A percentile compares a stretch with the other conserved stretches of the same genome.
These are phyloP conservation scores for Tetrapisispora fleetii DNA, from an alignment of 805 yeast genomes.

Conservation along the genomic window DNA sequence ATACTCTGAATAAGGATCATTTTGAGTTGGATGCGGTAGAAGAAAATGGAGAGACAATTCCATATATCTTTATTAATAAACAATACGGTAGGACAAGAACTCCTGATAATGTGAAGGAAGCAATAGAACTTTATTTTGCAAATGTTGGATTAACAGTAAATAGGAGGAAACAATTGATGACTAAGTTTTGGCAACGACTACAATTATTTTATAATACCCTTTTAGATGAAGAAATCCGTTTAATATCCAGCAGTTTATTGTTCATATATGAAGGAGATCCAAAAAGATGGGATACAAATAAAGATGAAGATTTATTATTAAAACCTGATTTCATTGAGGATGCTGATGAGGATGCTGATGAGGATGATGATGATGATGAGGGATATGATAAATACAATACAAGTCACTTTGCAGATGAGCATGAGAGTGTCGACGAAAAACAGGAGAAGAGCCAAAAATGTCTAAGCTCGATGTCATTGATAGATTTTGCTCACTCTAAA, in stretches of 20 bases:
- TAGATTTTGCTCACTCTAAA: conserved; percentile 87
- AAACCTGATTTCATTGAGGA: conserved; percentile 26
- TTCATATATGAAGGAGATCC: conserved; percentile 65
- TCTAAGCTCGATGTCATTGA: conserved; percentile 53
- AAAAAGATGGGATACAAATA: conserved; percentile 38
- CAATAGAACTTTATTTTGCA: conserved; percentile 39
- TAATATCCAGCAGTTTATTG: conserved; percentile 64
- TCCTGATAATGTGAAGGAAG: conserved; percentile 33
- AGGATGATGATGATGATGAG: conserved; percentile 5
- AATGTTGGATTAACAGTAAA: conserved; percentile 26
- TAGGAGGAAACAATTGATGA: conserved; percentile 32
- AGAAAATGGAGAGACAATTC: conserved; percentile 25
- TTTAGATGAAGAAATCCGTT: conserved; percentile 48
- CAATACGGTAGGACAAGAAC: conserved; percentile 57
- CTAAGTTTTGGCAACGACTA: conserved; percentile 46
- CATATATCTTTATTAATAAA: conserved; percentile 51
- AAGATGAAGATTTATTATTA: conserved; percentile 34
- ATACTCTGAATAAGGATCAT: conserved; percentile 13
- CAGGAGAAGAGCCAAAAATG: background rate
- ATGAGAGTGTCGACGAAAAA: conserved; percentile 12
- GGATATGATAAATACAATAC: too few species aligned
- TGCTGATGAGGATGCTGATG: conserved; percentile 29
- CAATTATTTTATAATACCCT: conserved; percentile 59
- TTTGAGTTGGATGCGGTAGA: conserved; percentile 12
- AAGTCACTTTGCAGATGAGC: too few species aligned